Base-by-base conservation (phyloP, 2,329 filamentous ascomycete genomes). In the Aspergillus sp. region DNA sequence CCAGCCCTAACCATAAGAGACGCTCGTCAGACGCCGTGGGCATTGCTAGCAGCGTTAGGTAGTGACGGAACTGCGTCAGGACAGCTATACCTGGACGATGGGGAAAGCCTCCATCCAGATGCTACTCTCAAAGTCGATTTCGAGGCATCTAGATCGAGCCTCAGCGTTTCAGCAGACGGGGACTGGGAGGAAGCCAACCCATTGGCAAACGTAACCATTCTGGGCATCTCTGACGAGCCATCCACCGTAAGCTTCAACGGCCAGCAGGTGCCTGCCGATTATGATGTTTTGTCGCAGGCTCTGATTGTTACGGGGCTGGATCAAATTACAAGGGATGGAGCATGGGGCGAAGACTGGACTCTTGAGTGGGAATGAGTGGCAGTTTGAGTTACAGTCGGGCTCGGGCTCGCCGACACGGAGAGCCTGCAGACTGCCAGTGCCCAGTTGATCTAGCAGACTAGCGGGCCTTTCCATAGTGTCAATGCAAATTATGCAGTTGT, bases 61-160 rank as follows among this genome's bases (percentile, higher is more conserved):
- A 64, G 68, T 1, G 66, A 80, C 15, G 85, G 85, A 0, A 70
- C 73, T 1, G 89, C 89, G 0, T 75, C 66, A 2, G 89, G 89
- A 0, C 71, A 76, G 17, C 71, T 93, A 30, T 92, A 93, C 67
- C 68, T 92, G 7, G 90, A 93, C 64, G 90, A 93, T 64, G 89
- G 90, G 1, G 87, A 88, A 73, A 89, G 85, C 55, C 57, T 91
- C 7, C 65, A 72, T 34, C 87, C 83, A 0, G 76, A 81, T 12
- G 76, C 78, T 0, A 86, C 81, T 0, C 78, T 86, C 5, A 78
- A 78, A 58, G 81, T 91, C 22, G 67, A 78, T 5, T 71, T 71
- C 56, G 48, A 36, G 20, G 68, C 60, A 7, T 56, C 59, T 5
- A 32, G 55, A 3, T 78, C 76, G 0, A 74, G 75, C 5, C 68